Conservation (phyloP, 148 eudicot species). For the Amaranthus palmeri region DNA sequence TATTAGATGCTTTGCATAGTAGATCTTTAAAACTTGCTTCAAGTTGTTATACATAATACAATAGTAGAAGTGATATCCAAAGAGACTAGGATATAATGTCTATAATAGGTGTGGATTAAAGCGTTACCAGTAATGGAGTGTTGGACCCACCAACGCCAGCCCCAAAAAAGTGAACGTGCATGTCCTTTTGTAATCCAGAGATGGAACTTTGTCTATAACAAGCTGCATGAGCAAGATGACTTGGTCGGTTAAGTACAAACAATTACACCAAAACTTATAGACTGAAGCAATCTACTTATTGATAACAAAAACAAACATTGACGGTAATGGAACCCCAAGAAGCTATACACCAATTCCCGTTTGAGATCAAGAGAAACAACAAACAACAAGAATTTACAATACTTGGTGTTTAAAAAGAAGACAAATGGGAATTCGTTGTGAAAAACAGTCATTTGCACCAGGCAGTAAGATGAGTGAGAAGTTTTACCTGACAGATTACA, state of each 20-base stretch:
- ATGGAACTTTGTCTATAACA: conserved; percentile 60
- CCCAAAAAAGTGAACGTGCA: conserved; percentile 67
- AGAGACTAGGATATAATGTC: conserved; percentile 1
- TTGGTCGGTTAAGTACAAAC: conserved; percentile 7
- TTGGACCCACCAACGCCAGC: conserved; percentile 83
- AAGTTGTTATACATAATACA: background rate
- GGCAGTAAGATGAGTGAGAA: background rate
- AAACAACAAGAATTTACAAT: background rate
- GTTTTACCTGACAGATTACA: conserved; percentile 70
- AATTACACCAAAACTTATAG: background rate
- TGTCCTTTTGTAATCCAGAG: conserved; percentile 69
- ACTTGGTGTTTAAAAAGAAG: background rate
- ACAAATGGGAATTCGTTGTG: background rate
- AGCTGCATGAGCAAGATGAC: conserved; percentile 41
- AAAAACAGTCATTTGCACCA: background rate
- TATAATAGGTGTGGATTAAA: conserved; percentile 11
- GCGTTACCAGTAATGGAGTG: conserved; percentile 84
- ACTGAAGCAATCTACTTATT: background rate
- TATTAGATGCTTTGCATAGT: background rate
- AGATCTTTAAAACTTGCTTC: background rate
- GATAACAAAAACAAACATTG: background rate
- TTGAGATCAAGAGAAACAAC: background rate
- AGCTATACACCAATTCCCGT: background rate
- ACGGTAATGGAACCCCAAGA: background rate
- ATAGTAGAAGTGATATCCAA: background rate